Evolutionary conservation across 2,329 filamentous ascomycete genomes (phyloP), one percentile per base, ranked within the genome.

Genomic region (Sporothrix humicola): DNA sequence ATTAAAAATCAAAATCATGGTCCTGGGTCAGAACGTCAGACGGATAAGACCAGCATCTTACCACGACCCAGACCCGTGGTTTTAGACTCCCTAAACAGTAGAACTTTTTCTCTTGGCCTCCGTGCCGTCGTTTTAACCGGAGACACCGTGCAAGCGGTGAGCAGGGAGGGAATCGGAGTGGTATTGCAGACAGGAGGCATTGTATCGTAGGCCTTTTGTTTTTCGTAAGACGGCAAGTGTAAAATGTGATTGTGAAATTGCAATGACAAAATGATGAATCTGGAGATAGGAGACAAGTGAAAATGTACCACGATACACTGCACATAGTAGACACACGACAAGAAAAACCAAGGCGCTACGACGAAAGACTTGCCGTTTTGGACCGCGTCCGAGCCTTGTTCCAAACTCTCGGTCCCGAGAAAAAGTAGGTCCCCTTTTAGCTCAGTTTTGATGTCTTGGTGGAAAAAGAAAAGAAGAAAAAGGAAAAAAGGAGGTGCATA

Each of bases 351-450:
- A n/a, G 58, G 17, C 58, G 58, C 58, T 61, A 61, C 58, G 13
- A 65, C 42, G 42, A 65, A 65, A 46, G 59, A 65, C 42, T 23
- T 20, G 59, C 37, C n/a, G 9, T 44, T 65, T 42, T 65, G 42
- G 37, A 65, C 2, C 10, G 37, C 37, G 4, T 42, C 37, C 42
- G 59, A 46, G 37, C 59, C 59, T 23, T 65, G 59, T 46, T 23
- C 59, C n/a, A 65, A 20, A 46, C 3, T 65, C 59, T 65, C 59
- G 59, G 59, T 65, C 59, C 59, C 59, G 59, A 65, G 59, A 65
- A 46, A 46, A 58, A 44, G 59, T 23, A 65, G 42, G 59, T 23
- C 42, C 42, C n/a, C 10, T 4, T 37, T 37, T 44, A 63, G 59
- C n/a, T 46, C 37, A 15, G n/a, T 3, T 46, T 15, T 2, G 2